Evolutionary conservation across 306 rosid genomes (phyloP), one percentile per base, ranked within the genome.

Genomic region (Citrullus mucosospermus): DNA sequence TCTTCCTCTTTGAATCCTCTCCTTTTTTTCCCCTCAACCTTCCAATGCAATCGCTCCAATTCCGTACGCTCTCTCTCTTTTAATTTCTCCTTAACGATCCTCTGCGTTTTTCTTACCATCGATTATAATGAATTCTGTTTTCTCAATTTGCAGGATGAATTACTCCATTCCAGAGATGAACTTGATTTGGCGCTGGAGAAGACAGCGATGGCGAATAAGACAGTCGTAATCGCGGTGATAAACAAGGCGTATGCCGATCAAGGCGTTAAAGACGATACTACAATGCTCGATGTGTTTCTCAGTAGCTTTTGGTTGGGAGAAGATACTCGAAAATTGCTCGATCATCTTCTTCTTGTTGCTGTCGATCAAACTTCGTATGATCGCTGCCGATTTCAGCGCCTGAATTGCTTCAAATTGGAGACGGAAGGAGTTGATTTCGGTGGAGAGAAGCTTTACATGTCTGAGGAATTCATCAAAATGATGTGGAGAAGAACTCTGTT

Each of bases 281-380:
- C 97, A 4, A 91, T 93, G 97, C 85, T 93, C 13, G 97, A 93
- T 81, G 61, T 93, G 15, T 93, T 93, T 66, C 83, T 91, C 0
- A 85, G 67, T 20, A 90, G 97, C 57, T 88, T 93, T 15, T 93
- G 97, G 98, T 41, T 85, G 5, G 97, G 98, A 41, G 96, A 90
- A 8, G 87, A 85, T 59, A 90, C 92, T 0, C 85, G 81, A 76
- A n/a, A 54, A 7, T 79, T 93, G 43, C 65, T 87, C 18, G 82
- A 91, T 63, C 85, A 93, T 18, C 81, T 93, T 41, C 86, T 93
- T 8, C 25, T 91, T 5, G 96, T 91, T 14, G 90, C 96, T 0
- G 91, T 90, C 4, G 98, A 93, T 78, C 89, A n/a, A 68, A 85
- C 85, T 9, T 87, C 97, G 13, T 87, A 90, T 71, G 91, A 90